Base-by-base conservation (phyloP, 148 eudicot species). In the Spergularia bocconei region DNA sequence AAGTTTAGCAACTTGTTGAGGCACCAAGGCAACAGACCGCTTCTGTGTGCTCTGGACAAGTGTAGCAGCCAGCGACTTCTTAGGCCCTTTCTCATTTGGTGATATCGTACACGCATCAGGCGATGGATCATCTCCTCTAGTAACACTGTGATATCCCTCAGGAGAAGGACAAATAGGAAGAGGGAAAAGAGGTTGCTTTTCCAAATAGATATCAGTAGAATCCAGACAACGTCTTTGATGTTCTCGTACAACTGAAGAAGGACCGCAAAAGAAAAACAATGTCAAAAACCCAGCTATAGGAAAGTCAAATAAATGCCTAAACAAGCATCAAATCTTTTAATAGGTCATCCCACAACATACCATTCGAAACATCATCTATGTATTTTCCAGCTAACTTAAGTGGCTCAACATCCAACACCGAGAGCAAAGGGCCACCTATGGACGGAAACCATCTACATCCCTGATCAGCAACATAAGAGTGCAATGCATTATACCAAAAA, bases 371-470 rank as follows among this genome's bases (percentile, higher is more conserved):
- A 75, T 91, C 99, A 66, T 88, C 91, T 44, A 92, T 79, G 69
- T 85, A 95, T 71, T 79, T 87, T 82, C 84, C 89, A 85, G 80
- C 91, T 78, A 90, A 78, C 74, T 76, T 82, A 67, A 95, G 91
- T 17, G 96, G 96, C 83, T 93, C 91, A 59, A 92, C 96, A 87
- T 95, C 96, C 72, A 88, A 75, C 80, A 92, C 84, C 56, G 99
- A 95, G 63, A 81, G 75, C 68, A 87, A 83, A 19, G 91, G 87
- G 81, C 87, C 88, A 82, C 69, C 83, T 39, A 84, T 81, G 80
- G 71, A 82, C 23, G 93, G 93, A 73, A 85, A 67, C 89, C 88
- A 86, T 62, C 81, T 78, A 70, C 83, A 71, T 23, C 77, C 79
- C 83, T 85, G 83, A 64, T 72, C 48, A 79, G 66, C 57, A 48